Evolutionary conservation across 352 stramenopile species (phyloP), one percentile per base, ranked within the genome.

Genomic region (Hyaloperonospora brassicae): DNA sequence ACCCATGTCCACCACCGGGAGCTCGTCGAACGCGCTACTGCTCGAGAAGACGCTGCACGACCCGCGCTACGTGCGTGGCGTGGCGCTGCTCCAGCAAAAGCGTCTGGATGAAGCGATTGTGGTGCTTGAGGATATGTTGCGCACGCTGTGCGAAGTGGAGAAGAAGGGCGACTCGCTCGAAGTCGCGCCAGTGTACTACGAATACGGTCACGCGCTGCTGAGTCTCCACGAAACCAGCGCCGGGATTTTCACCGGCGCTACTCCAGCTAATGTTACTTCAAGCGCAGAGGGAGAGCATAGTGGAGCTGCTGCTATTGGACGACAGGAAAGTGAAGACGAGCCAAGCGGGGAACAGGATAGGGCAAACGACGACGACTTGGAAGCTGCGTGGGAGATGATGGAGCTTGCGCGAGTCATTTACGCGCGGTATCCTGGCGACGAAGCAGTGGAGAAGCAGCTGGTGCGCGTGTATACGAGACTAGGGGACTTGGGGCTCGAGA

Each of bases 311-410:
- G 27, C 27, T 8, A 7, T 7, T 31, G 27, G 3, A 31, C 27
- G 27, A 7, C 7, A 3, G 3, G 3, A 7, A 3, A 31, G 27
- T 31, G 73, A 72, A 23, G 57, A 50, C 23, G 52, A 52, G 6
- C 39, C 46, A 5, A 5, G 40, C 7, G 66, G 44, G 11, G 65
- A 52, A 11, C 72, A 88, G 31, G 70, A 57, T 8, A 79, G 89
- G 30, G 62, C 88, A 44, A 75, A 89, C 44, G 10, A 68, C 68
- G 82, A 91, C 53, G 84, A 94, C 55, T 66, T 94, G 42, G 78
- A 94, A 45, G 67, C 87, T 9, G 84, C 84, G 24, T 94, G 84
- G 84, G 81, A 94, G 62, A 87, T 92, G 73, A 76, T 94, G 40
- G 84, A 94, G 49, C 57, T 92, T 10, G 79, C 84, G 27, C 79